phyloP scores from a whole-genome alignment of 2,329 filamentous ascomycete species.

The Fusarium sp. region DNA sequence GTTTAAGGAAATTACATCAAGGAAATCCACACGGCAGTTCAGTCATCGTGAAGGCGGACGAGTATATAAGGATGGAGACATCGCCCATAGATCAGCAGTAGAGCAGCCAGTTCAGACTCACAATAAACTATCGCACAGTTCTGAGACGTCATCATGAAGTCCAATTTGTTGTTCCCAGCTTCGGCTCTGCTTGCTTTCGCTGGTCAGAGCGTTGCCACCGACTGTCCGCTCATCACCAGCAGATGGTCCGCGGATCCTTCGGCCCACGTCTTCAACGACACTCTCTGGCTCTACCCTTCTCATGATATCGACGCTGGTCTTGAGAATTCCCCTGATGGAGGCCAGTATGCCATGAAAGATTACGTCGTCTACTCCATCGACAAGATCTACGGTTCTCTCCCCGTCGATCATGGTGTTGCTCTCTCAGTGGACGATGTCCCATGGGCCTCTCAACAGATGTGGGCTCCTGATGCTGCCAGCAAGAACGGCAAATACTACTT shows the following conservation, averaged over 20 bases:
- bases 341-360: conserved; percentile 13
- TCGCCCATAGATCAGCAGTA: neutral
- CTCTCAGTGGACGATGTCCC: conserved; percentile 11
- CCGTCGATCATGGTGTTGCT: conserved; percentile 3
- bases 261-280: conserved; percentile 19
- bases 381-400: conserved; percentile 11
- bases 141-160: neutral
- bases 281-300: conserved; percentile 12
- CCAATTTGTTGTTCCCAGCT: neutral
- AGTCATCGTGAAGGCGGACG: neutral
- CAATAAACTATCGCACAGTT: neutral
- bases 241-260: conserved; percentile 23
- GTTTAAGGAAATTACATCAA: neutral
- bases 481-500: conserved; percentile 31
- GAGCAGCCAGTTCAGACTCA: neutral
- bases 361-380: conserved; percentile 22
- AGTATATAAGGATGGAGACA: neutral
- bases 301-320: conserved; percentile 10
- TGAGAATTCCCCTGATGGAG: neutral
- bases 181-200: neutral
- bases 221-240: conserved; percentile 10
- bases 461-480: conserved; percentile 20
- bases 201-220: neutral
- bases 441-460: conserved; percentile 16
- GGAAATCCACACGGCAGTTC: neutral